A percentile compares a stretch with the other conserved stretches of the same genome.
These are phyloP conservation scores for Diaporthe destruens DNA, from an alignment of 2,329 filamentous ascomycete species.

Conservation along the genomic window DNA sequence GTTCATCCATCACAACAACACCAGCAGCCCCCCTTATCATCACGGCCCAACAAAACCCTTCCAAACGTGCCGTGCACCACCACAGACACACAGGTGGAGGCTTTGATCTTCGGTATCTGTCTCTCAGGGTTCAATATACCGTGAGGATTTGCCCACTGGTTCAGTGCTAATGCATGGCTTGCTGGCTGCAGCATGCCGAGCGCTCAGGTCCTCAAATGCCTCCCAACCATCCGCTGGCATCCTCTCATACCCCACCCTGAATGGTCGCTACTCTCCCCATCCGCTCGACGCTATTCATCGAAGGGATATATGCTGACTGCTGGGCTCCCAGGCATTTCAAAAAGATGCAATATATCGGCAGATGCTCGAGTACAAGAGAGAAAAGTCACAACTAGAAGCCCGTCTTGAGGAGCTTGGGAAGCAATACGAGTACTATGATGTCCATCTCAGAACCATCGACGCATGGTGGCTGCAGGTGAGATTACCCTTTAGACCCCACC, in stretches of 20 bases:
- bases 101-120: slow-evolving; percentile 46
- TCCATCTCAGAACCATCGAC: slow-evolving; percentile 91
- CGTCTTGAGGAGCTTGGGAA: slow-evolving; percentile 86
- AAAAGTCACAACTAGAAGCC: slow-evolving; percentile 83
- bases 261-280: slow-evolving; percentile 44
- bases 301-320: slow-evolving; percentile 52
- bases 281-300: slow-evolving; percentile 43
- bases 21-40: slow-evolving; percentile 15
- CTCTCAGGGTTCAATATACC: slow-evolving; percentile 43
- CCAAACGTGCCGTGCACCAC: slow-evolving; percentile 15
- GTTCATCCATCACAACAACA: slow-evolving; percentile 33
- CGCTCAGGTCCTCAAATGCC: slow-evolving; percentile 49
- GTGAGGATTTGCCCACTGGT: slow-evolving; percentile 48
- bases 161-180: slow-evolving; percentile 60
- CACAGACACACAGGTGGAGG: slow-evolving; percentile 18
- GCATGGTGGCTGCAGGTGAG: slow-evolving; percentile 93
- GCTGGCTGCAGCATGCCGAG: slow-evolving; percentile 57
- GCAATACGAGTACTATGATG: slow-evolving; percentile 85
- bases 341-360: slow-evolving; percentile 98
- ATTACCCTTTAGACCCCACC: slow-evolving; percentile 43
- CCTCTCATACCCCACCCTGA: slow-evolving; percentile 37
- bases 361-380: slow-evolving; percentile 97
- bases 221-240: slow-evolving; percentile 40
- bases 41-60: not conserved
- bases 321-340: slow-evolving; percentile 78